Evolutionary conservation across 2,329 filamentous ascomycete species (phyloP).

Genomic region (Aspergillus costaricaensis): DNA sequence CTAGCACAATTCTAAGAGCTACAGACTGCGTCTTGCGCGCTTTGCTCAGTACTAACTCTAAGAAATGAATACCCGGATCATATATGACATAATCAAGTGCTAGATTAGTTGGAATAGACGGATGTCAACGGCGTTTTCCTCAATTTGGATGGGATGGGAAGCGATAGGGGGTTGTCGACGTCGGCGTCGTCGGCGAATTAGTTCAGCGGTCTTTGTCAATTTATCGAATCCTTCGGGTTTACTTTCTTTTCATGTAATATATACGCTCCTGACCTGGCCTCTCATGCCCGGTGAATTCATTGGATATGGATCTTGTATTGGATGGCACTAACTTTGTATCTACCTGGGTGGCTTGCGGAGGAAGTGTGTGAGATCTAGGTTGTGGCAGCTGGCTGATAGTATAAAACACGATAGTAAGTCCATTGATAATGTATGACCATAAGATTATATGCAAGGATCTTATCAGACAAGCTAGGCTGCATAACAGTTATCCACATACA

Average conservation of each 20-base stretch:
- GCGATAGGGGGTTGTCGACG: not conserved
- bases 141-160: not conserved
- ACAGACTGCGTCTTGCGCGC: slow-evolving; percentile 37
- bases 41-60: slow-evolving; percentile 28
- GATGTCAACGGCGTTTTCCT: not conserved
- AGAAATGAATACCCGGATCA: not conserved
- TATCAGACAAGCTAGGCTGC: no score
- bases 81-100: not conserved
- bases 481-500: no score
- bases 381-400: no score
- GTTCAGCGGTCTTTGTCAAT: not conserved
- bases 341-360: not conserved
- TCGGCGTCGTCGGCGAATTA: not conserved
- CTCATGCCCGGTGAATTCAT: not conserved
- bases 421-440: no score
- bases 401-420: no score
- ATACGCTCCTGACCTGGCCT: not conserved
- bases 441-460: no score
- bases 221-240: not conserved
- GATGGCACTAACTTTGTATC: no score
- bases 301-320: not conserved
- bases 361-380: no score
- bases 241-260: not conserved
- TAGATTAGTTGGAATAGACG: not conserved
- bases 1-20: slow-evolving; percentile 36